phyloP scores from a whole-genome alignment of 176 grass and related monocot species.

The Luzula sylvatica region DNA sequence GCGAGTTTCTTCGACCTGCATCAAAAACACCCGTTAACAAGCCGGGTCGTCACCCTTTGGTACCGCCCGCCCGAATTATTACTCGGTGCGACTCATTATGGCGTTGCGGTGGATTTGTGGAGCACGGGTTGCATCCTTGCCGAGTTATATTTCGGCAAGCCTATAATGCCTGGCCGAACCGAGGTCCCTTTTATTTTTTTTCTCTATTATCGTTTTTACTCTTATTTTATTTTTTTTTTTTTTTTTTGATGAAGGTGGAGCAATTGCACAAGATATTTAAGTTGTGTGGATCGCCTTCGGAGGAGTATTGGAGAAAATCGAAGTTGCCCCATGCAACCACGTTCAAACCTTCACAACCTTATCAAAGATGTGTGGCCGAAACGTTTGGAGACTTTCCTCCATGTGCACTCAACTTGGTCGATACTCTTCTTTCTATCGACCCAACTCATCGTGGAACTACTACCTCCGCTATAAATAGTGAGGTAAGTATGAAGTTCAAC shows the following conservation, averaged over 20 bases:
- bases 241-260: constrained; percentile 65
- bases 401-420: constrained; percentile 56
- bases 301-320: constrained; percentile 95
- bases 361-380: constrained; percentile 63
- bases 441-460: constrained; percentile 79
- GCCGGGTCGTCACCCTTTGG: constrained; percentile 98
- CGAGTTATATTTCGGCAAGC: constrained; percentile 94
- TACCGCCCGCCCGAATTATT: constrained; percentile 94
- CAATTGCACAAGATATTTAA: constrained; percentile 99
- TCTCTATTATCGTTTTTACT: no score
- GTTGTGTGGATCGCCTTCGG: constrained; percentile 89
- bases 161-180: constrained; percentile 98
- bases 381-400: constrained; percentile 91
- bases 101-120: constrained; percentile 93
- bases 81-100: constrained; percentile 93
- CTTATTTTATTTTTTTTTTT: constrained; percentile 6
- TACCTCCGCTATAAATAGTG: constrained; percentile 58
- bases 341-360: constrained; percentile 94
- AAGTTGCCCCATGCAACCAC: constrained; percentile 96
- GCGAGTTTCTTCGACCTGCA: constrained; percentile 95
- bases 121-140: constrained; percentile 98
- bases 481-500: constrained; percentile 32
- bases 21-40: constrained; percentile 80
- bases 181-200: constrained; percentile 35
- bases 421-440: constrained; percentile 93